Base-by-base conservation (phyloP, 2,329 filamentous ascomycete species). In the Pseudogymnoascus sp. region DNA sequence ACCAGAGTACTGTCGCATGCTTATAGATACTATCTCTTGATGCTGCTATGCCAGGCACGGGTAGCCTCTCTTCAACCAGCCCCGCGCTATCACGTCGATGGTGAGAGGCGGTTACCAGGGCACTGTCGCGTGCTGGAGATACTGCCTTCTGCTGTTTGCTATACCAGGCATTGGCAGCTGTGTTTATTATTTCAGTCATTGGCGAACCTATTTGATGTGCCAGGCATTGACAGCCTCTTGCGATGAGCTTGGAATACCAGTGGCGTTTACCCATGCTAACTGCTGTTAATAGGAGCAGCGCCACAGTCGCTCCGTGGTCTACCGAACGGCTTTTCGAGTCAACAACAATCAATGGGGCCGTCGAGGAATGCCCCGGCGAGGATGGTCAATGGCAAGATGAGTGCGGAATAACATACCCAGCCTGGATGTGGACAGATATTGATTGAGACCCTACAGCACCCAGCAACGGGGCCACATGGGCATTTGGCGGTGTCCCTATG, bases 311-410 rank as follows among this genome's bases (percentile, higher is more conserved):
- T 87, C 69, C 82, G 84, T 69, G 82, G 83, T 70, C 80, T 87
- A 75, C 84, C 84, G 62, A 79, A 79, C 69, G 82, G 81, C 66
- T 87, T 86, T 73, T 80, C 79, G 67, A 78, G 78, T 69, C 83
- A 84, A 69, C 84, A 84, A 69, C 84, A 83, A 73, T 83, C 84
- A 73, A 66, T 72, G 62, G 79, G 79, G 64, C 84, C 85, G 70
- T 80, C 79, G 67, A 80, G 85, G 71, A 77, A 78, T 66, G 80
- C 81, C 44, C 79, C 84, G 62, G 83, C 74, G 73, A 80, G 85
- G 71, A 77, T 88, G 80, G 84, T 84, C 64, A 86, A 85, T 69
- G 84, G 84, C 63, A 88, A 88, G 75, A 75, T 86, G 79, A 82
- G 85, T 87, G 80, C 73, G 78, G 70, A 62, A 37, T 62, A 62